These are phyloP conservation scores for Radiomyces spectabilis DNA, from an alignment of 192 early-diverging fungal species.

Conservation along the genomic window DNA sequence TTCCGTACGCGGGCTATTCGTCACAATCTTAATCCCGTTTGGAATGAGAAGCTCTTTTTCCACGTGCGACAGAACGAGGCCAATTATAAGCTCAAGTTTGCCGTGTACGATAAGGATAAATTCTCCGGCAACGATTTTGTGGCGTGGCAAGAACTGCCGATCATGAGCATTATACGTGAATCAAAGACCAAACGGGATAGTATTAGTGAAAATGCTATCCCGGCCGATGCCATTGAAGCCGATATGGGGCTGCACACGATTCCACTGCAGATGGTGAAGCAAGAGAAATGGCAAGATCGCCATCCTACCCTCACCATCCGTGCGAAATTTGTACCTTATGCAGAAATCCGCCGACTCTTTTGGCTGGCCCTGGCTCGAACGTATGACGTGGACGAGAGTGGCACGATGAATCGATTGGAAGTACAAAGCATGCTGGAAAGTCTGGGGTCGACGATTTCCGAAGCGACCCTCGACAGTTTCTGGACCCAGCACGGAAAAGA, in stretches of 20 bases:
- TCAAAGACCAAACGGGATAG: conserved; percentile 3
- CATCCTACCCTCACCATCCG: conserved; percentile 43
- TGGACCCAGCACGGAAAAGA: conserved; percentile 38
- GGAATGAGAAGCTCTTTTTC: conserved; percentile 70
- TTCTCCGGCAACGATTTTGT: conserved; percentile 61
- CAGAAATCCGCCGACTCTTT: conserved; percentile 57
- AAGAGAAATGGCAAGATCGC: conserved; percentile 29
- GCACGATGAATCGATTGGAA: conserved; percentile 48
- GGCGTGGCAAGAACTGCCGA: conserved; percentile 34
- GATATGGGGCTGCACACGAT: conserved; percentile 38
- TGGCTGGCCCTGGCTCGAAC: conserved; percentile 55
- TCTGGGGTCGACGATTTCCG: conserved; percentile 58
- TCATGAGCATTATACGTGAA: conserved; percentile 43
- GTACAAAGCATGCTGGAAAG: conserved; percentile 66
- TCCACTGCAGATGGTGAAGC: conserved; percentile 24
- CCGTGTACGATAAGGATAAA: conserved; percentile 71
- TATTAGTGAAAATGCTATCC: too few species aligned
- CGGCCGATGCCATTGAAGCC: conserved; percentile 6
- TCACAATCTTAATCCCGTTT: conserved; percentile 63
- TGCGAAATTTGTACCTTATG: conserved; percentile 62
- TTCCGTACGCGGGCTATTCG: conserved; percentile 60
- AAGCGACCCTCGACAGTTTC: conserved; percentile 55
- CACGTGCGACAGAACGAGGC: conserved; percentile 36
- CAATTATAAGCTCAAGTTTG: conserved; percentile 42
- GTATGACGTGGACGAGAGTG: conserved; percentile 57